phyloP scores from a whole-genome alignment of 1,139 yeast species.

The Geotrichum armillariae region DNA sequence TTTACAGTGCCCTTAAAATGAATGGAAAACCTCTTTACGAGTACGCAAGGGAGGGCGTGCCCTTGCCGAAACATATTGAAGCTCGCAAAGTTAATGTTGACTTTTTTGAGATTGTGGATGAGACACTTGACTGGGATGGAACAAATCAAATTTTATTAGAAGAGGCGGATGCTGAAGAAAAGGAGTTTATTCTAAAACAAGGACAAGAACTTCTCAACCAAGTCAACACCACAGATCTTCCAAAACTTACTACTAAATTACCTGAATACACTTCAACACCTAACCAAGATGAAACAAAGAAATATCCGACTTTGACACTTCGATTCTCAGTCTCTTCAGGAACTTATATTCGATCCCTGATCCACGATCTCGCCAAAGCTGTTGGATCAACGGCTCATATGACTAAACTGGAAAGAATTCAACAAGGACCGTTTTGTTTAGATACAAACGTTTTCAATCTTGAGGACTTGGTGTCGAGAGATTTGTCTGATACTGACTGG shows the following conservation, averaged over 20 bases:
- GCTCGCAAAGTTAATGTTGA: constrained; percentile 67
- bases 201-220: constrained; percentile 1
- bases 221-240: neutral
- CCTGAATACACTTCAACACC: neutral
- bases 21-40: constrained; percentile 93
- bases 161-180: constrained; percentile 41
- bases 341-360: constrained; percentile 86
- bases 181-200: constrained; percentile 4
- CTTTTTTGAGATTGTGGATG: constrained; percentile 50
- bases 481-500: constrained; percentile 7
- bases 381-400: constrained; percentile 81
- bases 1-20: constrained; percentile 92
- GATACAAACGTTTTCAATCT: constrained; percentile 67
- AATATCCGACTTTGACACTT: constrained; percentile 50
- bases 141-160: constrained; percentile 43
- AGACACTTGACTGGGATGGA: constrained; percentile 30
- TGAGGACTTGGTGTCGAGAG: constrained; percentile 50
- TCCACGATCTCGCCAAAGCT: constrained; percentile 86
- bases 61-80: constrained; percentile 78
- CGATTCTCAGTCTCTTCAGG: constrained; percentile 87
- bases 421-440: constrained; percentile 83
- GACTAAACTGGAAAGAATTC: constrained; percentile 73
- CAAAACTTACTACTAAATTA: constrained; percentile 1
- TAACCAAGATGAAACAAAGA: neutral
- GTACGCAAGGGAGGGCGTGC: constrained; percentile 85